These are phyloP conservation scores for Serendipita indica DNA, from an alignment of 768 basidiomycete species.

Conservation along the genomic window DNA sequence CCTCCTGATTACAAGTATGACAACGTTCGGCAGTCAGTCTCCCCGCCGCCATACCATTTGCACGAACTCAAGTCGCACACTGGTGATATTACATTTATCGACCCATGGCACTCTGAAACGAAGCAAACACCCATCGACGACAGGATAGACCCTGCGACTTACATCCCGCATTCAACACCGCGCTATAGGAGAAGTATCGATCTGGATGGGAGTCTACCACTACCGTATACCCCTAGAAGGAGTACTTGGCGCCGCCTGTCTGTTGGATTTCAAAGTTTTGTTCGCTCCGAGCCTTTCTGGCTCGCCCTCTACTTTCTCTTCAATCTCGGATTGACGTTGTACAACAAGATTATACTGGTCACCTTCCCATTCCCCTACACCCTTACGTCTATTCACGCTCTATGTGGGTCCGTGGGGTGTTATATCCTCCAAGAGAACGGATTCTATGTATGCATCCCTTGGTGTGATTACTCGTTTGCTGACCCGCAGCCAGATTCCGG, in stretches of 20 bases:
- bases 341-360: constrained; percentile 87
- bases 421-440: constrained; percentile 43
- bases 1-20: background rate
- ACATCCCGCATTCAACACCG: background rate
- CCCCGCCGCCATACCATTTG: background rate
- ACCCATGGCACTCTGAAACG: background rate
- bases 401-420: constrained; percentile 77
- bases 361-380: constrained; percentile 94
- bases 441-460: constrained; percentile 29
- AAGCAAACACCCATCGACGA: background rate
- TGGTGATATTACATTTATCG: background rate
- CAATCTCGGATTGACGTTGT: constrained; percentile 84
- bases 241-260: constrained; percentile 2
- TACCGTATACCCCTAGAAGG: background rate
- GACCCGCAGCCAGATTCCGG: constrained; percentile 28
- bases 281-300: constrained; percentile 34
- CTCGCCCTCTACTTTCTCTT: constrained; percentile 72
- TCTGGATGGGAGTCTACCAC: background rate
- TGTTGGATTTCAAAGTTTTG: constrained; percentile 11
- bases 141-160: background rate
- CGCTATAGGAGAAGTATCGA: background rate
- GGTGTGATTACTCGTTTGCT: background rate
- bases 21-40: background rate
- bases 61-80: background rate
- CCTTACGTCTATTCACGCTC: constrained; percentile 79